phyloP scores from a whole-genome alignment of 805 yeast species.

The Danielozyma ontarioensis region DNA sequence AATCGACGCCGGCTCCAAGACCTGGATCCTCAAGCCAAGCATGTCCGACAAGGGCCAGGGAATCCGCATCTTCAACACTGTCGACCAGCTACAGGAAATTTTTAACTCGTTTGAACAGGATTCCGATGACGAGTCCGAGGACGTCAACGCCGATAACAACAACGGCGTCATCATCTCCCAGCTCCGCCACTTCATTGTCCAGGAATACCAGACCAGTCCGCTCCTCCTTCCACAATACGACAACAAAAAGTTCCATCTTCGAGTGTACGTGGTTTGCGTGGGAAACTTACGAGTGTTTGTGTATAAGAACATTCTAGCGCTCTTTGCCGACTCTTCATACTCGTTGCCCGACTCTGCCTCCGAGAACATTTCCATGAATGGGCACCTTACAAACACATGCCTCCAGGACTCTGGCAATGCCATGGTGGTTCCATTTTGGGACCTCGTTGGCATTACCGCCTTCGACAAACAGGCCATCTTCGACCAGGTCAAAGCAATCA shows the following conservation, averaged over 20 bases:
- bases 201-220: slow-evolving; percentile 70
- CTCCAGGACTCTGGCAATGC: slow-evolving; percentile 55
- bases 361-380: slow-evolving; percentile 44
- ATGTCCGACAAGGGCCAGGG: slow-evolving; percentile 99
- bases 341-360: slow-evolving; percentile 15
- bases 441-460: slow-evolving; percentile 35
- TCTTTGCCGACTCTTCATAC: slow-evolving; percentile 66
- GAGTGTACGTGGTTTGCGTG: slow-evolving; percentile 73
- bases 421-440: slow-evolving; percentile 62
- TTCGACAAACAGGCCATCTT: slow-evolving; percentile 39
- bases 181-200: slow-evolving; percentile 85
- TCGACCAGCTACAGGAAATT: slow-evolving; percentile 74
- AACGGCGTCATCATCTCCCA: slow-evolving; percentile 81
- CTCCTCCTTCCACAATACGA: slow-evolving; percentile 56
- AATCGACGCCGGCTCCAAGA: slow-evolving; percentile 52
- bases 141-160: slow-evolving; percentile 32
- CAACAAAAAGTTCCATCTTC: slow-evolving; percentile 78
- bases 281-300: slow-evolving; percentile 79
- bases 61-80: slow-evolving; percentile 71
- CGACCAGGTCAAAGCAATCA: slow-evolving; percentile 52
- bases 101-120: slow-evolving; percentile 84
- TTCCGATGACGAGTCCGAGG: slow-evolving; percentile 57
- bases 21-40: slow-evolving; percentile 92
- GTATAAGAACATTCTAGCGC: slow-evolving; percentile 70
- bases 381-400: slow-evolving; percentile 94